Evolutionary conservation across 495 filamentous ascomycete genomes (phyloP).

Genomic region (Annulohypoxylon maeteangense): DNA sequence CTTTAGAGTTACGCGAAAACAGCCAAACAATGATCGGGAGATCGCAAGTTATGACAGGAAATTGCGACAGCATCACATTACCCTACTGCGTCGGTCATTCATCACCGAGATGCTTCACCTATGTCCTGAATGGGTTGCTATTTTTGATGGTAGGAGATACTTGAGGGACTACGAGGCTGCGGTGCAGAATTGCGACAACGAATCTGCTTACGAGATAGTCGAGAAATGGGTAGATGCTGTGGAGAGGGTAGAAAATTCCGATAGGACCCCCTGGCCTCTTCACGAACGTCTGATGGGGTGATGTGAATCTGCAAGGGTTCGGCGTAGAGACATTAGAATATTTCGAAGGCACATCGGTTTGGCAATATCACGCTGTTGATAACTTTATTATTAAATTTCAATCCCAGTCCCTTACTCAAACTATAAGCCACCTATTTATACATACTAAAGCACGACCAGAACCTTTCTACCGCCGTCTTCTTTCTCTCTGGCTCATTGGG

Average conservation of each 20-base stretch:
- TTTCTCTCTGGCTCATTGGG: neutral
- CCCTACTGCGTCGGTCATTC: slow-evolving; percentile 48
- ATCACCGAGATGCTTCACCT: slow-evolving; percentile 47
- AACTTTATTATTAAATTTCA: neutral
- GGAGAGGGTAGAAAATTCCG: slow-evolving; percentile 2
- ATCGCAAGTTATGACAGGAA: slow-evolving; percentile 31
- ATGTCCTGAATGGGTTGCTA: slow-evolving; percentile 38
- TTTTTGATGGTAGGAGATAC: slow-evolving; percentile 10
- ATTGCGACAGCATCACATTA: slow-evolving; percentile 48
- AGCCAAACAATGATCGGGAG: neutral
- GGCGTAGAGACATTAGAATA: neutral
- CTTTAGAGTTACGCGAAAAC: slow-evolving; percentile 33
- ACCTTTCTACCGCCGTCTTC: neutral
- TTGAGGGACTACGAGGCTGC: slow-evolving; percentile 44
- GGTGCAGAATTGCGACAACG: slow-evolving; percentile 46
- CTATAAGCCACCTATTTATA: neutral
- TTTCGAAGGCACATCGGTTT: neutral
- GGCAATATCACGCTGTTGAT: neutral
- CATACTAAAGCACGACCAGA: neutral
- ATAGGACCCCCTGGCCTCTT: slow-evolving; percentile 13
- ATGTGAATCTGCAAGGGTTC: neutral
- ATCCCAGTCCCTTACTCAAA: neutral
- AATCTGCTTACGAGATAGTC: slow-evolving; percentile 35
- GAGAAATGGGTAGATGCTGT: slow-evolving; percentile 39
- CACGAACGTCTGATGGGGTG: slow-evolving; percentile 32